Percentiles rank a stretch among this genome's conserved stretches.
Conservation (phyloP, 257 asterid genomes). For the Plantago elongata region DNA sequence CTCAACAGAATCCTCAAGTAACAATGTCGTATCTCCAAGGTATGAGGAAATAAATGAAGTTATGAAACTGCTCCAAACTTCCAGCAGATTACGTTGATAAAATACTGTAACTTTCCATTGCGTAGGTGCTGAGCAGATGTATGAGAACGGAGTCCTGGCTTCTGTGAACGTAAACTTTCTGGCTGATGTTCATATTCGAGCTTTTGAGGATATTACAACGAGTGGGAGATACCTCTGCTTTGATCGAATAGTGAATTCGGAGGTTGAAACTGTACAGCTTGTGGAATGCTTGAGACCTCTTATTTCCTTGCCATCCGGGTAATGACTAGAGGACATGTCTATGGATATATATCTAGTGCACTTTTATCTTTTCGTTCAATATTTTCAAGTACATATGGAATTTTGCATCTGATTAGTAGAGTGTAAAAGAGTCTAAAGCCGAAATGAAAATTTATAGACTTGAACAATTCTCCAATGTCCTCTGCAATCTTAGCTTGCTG, state of each 20-base stretch:
- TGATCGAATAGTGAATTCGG: constrained; percentile 32
- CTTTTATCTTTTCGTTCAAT: not conserved
- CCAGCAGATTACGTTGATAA: not conserved
- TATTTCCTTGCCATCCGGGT: constrained; percentile 37
- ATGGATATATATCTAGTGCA: too few relatives aligned
- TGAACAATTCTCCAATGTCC: too few relatives aligned
- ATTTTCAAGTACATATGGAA: too few relatives aligned
- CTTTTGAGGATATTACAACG: constrained; percentile 37
- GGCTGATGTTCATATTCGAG: constrained; percentile 41
- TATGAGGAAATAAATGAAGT: not conserved
- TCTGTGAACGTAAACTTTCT: constrained; percentile 35
- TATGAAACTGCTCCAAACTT: not conserved
- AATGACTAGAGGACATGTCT: not conserved
- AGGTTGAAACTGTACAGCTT: constrained; percentile 33
- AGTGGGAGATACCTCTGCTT: constrained; percentile 43
- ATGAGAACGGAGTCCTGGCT: constrained; percentile 40
- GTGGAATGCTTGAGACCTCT: constrained; percentile 38
- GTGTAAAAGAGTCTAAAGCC: too few relatives aligned
- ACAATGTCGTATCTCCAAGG: constrained; percentile 48
- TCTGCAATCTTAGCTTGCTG: too few relatives aligned
- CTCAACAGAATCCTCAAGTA: constrained; percentile 28
- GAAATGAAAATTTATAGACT: too few relatives aligned
- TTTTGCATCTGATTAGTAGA: too few relatives aligned
- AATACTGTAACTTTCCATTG: not conserved
- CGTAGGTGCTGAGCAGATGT: constrained; percentile 42